Conservation (phyloP, 768 basidiomycete genomes). For the Kwoniella mangroviensis region DNA sequence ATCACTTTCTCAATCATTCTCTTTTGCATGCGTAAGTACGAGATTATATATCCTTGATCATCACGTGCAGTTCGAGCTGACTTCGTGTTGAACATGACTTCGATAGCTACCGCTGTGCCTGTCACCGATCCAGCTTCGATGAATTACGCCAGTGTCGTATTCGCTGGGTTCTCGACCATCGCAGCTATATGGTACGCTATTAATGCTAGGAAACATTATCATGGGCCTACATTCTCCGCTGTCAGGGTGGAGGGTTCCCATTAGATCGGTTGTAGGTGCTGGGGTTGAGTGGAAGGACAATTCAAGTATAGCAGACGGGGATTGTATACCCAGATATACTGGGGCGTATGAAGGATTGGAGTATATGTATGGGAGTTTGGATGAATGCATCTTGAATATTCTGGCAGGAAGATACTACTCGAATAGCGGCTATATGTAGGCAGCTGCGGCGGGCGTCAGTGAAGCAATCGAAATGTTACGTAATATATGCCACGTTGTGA, state of each 20-base stretch:
- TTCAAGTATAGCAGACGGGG: neutral
- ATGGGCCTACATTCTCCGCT: constrained; percentile 32
- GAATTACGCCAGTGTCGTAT: constrained; percentile 71
- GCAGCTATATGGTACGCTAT: constrained; percentile 73
- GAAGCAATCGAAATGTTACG: neutral
- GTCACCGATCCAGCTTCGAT: constrained; percentile 39
- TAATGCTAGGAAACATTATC: constrained; percentile 40
- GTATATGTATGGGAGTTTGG: no score
- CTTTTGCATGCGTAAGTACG: constrained; percentile 66
- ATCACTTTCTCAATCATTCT: constrained; percentile 67
- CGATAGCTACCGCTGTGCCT: constrained; percentile 43
- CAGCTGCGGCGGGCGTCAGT: constrained; percentile 22
- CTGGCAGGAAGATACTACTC: no score
- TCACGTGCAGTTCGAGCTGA: no score
- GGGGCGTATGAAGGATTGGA: no score
- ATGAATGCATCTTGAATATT: no score
- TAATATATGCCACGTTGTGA: neutral
- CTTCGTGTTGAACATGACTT: no score
- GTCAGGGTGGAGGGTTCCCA: constrained; percentile 3
- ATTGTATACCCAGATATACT: neutral
- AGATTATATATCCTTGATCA: no score
- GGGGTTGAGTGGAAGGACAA: neutral
- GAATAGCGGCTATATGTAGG: no score
- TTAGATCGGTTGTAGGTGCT: neutral
- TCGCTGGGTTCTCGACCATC: constrained; percentile 67